These are phyloP conservation scores for Candida mesenterica DNA, from an alignment of 1,139 yeast species.

Conservation along the genomic window DNA sequence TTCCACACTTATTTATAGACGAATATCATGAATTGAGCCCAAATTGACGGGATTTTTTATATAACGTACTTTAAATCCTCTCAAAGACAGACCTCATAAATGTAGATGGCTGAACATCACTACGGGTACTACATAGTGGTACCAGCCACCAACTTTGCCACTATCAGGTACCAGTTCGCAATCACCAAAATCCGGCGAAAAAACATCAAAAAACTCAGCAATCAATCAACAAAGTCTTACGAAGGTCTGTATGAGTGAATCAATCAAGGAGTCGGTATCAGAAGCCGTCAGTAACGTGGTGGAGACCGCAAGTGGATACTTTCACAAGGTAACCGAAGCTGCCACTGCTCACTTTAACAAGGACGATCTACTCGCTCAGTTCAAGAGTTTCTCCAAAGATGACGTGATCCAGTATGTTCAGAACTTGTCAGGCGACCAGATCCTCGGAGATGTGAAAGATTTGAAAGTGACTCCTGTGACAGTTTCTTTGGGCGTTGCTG, in stretches of 20 bases:
- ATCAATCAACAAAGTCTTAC: constrained; percentile 3
- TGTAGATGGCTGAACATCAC: too few relatives aligned
- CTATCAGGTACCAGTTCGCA: too few relatives aligned
- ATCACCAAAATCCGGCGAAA: too few relatives aligned
- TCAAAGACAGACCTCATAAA: too few relatives aligned
- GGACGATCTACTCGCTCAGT: constrained; percentile 2
- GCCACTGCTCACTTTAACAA: not conserved
- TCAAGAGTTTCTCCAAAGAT: constrained; percentile 4
- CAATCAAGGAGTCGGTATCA: constrained; percentile 4
- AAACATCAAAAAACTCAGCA: constrained; percentile 3
- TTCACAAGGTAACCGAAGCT: not conserved
- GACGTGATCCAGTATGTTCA: constrained; percentile 8
- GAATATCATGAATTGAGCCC: too few relatives aligned
- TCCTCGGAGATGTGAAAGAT: constrained; percentile 30
- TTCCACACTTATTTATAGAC: too few relatives aligned
- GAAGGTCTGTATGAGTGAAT: constrained; percentile 6
- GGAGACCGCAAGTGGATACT: not conserved
- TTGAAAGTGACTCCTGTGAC: constrained; percentile 37
- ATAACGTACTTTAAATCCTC: too few relatives aligned
- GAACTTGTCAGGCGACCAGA: constrained; percentile 18
- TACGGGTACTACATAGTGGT: constrained; percentile 1
- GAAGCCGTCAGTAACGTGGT: not conserved
- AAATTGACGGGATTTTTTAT: too few relatives aligned
- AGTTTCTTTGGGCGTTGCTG: constrained; percentile 32
- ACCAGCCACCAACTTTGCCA: too few relatives aligned